Evolutionary conservation across 2,329 filamentous ascomycete species (phyloP), one percentile per base, ranked within the genome.

Genomic region (Pseudogymnoascus sp.): DNA sequence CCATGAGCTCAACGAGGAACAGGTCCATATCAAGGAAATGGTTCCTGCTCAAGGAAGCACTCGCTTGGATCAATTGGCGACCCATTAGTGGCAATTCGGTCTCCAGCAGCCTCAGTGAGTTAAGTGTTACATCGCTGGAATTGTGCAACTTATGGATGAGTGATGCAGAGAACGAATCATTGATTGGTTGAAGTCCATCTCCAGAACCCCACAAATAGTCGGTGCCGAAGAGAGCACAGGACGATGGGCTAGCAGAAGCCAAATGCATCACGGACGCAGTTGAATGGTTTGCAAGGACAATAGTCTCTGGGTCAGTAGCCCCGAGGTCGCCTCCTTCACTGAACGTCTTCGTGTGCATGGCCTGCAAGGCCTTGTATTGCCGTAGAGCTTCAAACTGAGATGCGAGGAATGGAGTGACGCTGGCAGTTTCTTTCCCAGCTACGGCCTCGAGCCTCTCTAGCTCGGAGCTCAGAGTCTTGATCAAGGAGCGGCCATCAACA

Each of bases 81-180:
- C 82, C 83, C 62, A 89, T 75, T 2, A 81, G 75, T 7, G 84
- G 83, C 58, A 89, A 73, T 68, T 91, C 88, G 1, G 78, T 75
- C 71, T 89, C 85, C 0, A 91, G 76, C 15, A 87, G 77, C 47
- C 81, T 78, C 57, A 91, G 74, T 41, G 84, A 82, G 50, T 79
- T 79, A 38, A 91, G 74, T 50, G 76, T 81, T 0, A 86, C 82
- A 22, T 78, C 75, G 11, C 75, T 73, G 15, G 85, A 71, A 1
- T 71, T 74, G 58, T 80, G 75, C 53, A 88, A 72, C 65, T 80
- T 85, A 12, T 76, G 74, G 66, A 89, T 75, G 3, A 90, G 68
- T 0, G 79, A 78, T 20, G 76, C 68, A 6, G 81, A 78, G 15
- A 85, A 66, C 3, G 72, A 74, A 33, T 77, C 77, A 11, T 74